Conservation (phyloP, 1,139 yeast species). For the Blastobotrys raffinosifermentans region DNA sequence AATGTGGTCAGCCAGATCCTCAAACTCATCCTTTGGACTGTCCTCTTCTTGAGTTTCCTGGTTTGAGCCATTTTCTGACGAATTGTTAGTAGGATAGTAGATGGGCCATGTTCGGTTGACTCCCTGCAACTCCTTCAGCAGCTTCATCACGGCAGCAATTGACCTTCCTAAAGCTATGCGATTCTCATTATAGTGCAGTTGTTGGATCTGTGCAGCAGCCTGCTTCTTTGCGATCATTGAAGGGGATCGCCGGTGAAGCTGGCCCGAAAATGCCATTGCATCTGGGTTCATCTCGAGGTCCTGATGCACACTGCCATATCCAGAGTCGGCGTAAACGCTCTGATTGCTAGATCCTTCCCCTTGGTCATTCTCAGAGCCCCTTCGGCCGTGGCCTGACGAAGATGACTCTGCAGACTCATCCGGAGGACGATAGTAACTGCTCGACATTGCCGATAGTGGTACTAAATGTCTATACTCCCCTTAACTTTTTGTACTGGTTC, state of each 20-base stretch:
- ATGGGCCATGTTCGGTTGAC: slow-evolving; percentile 59
- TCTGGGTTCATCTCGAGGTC: slow-evolving; percentile 15
- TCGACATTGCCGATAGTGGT: no score
- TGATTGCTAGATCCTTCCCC: slow-evolving; percentile 4
- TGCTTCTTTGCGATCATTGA: slow-evolving; percentile 26
- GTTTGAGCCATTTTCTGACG: slow-evolving; percentile 9
- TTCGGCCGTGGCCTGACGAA: no score
- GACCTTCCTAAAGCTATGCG: slow-evolving; percentile 56
- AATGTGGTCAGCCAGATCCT: slow-evolving; percentile 2
- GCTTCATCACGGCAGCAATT: slow-evolving; percentile 50
- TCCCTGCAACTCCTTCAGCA: slow-evolving; percentile 45
- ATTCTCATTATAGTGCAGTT: slow-evolving; percentile 64
- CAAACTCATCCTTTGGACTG: not conserved
- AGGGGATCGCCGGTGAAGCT: slow-evolving; percentile 19
- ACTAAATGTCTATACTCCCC: no score
- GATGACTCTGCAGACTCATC: no score
- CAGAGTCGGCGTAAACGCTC: slow-evolving; percentile 24
- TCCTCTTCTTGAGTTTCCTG: not conserved
- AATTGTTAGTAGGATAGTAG: slow-evolving; percentile 50
- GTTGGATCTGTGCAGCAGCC: slow-evolving; percentile 46
- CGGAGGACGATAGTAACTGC: no score
- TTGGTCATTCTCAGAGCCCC: not conserved
- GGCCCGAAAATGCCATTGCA: slow-evolving; percentile 9
- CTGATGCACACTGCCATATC: slow-evolving; percentile 23
- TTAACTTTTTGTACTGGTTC: no score